Conservation (phyloP, 129 eudicot species). For the Pittosporum tobira region DNA sequence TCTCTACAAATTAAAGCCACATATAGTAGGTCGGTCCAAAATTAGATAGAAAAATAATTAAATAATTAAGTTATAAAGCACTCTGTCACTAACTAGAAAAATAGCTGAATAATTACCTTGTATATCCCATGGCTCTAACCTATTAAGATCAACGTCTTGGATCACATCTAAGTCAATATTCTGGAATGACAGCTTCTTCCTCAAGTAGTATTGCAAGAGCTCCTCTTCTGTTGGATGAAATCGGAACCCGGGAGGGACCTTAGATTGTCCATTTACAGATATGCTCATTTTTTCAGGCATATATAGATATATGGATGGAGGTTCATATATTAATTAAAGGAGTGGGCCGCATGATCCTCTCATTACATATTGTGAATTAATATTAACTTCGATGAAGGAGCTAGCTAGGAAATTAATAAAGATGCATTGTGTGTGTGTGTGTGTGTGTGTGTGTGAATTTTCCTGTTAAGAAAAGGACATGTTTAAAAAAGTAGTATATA, state of each 20-base stretch:
- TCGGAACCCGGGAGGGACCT: conserved; percentile 67
- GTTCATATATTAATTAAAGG: too few species aligned
- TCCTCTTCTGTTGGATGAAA: conserved; percentile 73
- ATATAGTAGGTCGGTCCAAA: too few species aligned
- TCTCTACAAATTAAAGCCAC: conserved; percentile 33
- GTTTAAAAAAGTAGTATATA: too few species aligned
- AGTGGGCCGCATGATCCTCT: too few species aligned
- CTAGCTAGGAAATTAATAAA: too few species aligned
- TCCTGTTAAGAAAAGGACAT: too few species aligned
- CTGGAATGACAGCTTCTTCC: conserved; percentile 47
- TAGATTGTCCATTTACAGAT: conserved; percentile 48
- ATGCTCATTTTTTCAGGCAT: conserved; percentile 30
- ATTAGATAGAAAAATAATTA: too few species aligned
- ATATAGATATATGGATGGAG: not conserved
- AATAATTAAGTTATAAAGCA: conserved; percentile 5
- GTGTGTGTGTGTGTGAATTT: too few species aligned
- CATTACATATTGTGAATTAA: too few species aligned
- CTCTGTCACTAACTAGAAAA: not conserved
- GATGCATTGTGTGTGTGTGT: too few species aligned
- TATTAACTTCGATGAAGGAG: too few species aligned
- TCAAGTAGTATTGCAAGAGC: conserved; percentile 50
- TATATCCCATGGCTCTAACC: conserved; percentile 85
- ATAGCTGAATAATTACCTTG: conserved; percentile 36
- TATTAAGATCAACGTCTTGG: conserved; percentile 77
- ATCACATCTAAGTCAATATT: conserved; percentile 77